Percentiles rank a stretch among this genome's conserved stretches.
These are phyloP conservation scores for Raffaelea albimanens DNA, from an alignment of 2,329 filamentous ascomycete genomes.

Conservation along the genomic window DNA sequence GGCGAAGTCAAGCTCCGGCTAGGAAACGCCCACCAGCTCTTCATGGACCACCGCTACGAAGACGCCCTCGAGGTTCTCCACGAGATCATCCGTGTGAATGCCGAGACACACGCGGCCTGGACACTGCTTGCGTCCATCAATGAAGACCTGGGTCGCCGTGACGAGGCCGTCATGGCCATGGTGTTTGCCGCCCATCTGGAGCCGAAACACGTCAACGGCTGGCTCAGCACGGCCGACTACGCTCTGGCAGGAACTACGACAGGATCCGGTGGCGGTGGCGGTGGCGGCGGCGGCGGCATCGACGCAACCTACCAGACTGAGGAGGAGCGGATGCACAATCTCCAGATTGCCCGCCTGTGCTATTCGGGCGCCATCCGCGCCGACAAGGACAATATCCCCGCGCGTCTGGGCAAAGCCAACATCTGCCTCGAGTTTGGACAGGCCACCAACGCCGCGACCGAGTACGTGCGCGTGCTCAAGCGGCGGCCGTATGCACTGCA, in stretches of 20 bases:
- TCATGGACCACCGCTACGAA: constrained; percentile 51
- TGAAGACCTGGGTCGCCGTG: constrained; percentile 46
- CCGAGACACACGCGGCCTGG: constrained; percentile 58
- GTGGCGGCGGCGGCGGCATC: constrained; percentile 17
- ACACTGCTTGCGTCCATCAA: constrained; percentile 51
- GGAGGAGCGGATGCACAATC: constrained; percentile 26
- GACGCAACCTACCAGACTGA: constrained; percentile 24
- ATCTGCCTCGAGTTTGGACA: constrained; percentile 48
- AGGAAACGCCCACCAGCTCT: constrained; percentile 57
- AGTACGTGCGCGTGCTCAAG: constrained; percentile 47
- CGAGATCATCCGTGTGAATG: constrained; percentile 59
- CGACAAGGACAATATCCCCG: constrained; percentile 46
- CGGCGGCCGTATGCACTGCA: constrained; percentile 43
- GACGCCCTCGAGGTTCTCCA: constrained; percentile 48
- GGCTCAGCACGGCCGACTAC: constrained; percentile 50
- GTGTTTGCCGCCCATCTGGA: constrained; percentile 54
- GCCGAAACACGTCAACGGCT: constrained; percentile 49
- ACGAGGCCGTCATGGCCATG: constrained; percentile 49
- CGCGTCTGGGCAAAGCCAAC: constrained; percentile 49
- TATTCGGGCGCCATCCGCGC: constrained; percentile 51
- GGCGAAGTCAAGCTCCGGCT: constrained; percentile 62
- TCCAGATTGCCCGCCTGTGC: constrained; percentile 47
- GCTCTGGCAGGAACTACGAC: constrained; percentile 41
- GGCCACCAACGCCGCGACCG: constrained; percentile 41
- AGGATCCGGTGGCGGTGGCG: constrained; percentile 32